Conservation (phyloP, 2,329 filamentous ascomycete species). For the Exserohilum turcica region DNA sequence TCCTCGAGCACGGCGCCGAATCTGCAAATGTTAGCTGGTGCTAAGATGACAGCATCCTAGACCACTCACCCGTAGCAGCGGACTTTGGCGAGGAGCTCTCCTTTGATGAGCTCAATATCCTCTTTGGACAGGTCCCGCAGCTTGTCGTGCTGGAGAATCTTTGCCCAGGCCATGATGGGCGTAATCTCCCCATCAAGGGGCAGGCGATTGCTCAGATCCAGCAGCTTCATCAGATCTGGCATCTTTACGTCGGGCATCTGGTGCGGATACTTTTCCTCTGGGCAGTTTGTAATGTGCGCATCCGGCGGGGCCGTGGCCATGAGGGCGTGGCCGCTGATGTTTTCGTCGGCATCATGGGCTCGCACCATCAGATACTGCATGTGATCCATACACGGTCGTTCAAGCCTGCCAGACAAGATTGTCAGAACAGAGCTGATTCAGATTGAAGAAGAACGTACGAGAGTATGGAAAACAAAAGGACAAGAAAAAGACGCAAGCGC, state of each 20-base stretch:
- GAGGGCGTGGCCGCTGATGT: conserved; percentile 81
- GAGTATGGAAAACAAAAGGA: conserved; percentile 21
- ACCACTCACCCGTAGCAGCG: conserved; percentile 84
- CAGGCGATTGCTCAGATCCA: conserved; percentile 81
- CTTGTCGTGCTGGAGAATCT: conserved; percentile 66
- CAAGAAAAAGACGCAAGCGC: conserved; percentile 21
- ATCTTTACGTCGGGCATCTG: conserved; percentile 78
- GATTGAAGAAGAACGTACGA: conserved; percentile 35
- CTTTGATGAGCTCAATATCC: conserved; percentile 74
- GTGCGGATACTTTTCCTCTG: conserved; percentile 64
- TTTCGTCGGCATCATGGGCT: conserved; percentile 59
- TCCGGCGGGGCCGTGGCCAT: conserved; percentile 91
- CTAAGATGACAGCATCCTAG: neutral
- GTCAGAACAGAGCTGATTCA: conserved; percentile 39
- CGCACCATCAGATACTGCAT: conserved; percentile 75
- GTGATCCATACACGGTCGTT: conserved; percentile 92
- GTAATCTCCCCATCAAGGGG: conserved; percentile 90
- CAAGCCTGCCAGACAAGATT: conserved; percentile 64
- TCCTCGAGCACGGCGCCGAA: conserved; percentile 74
- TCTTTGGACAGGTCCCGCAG: conserved; percentile 67
- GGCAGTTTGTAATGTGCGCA: conserved; percentile 61
- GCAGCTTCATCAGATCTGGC: conserved; percentile 76
- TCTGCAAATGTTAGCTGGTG: conserved; percentile 42
- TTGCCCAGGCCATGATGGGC: conserved; percentile 92
- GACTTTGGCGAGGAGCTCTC: conserved; percentile 77